A percentile compares a stretch with the other conserved stretches of the same genome.
Conservation (phyloP, 2,329 filamentous ascomycete genomes). For the Aureobasidium vineae region DNA sequence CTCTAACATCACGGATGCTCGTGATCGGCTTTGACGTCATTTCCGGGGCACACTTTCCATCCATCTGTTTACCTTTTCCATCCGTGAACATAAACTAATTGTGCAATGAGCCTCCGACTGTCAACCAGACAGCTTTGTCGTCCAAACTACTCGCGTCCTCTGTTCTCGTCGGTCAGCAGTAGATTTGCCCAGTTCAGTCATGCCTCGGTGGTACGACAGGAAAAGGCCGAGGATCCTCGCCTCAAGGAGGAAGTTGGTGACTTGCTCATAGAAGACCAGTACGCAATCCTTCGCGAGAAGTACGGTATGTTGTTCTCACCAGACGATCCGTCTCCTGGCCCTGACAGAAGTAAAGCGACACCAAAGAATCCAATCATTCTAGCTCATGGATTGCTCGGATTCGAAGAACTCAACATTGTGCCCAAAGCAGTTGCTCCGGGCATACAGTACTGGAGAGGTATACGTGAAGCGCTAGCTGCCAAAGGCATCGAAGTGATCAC, state of each 20-base stretch:
- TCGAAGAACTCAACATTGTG: conserved; percentile 57
- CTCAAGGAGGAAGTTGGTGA: conserved; percentile 5
- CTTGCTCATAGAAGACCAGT: conserved; percentile 58
- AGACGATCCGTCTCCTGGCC: no score
- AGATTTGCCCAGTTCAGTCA: conserved; percentile 8
- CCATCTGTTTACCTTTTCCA: conserved; percentile 4
- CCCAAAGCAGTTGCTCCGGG: conserved; percentile 48
- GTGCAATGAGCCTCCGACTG: conserved; percentile 20
- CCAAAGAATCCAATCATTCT: conserved; percentile 61
- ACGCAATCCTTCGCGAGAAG: conserved; percentile 56
- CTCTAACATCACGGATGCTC: not conserved
- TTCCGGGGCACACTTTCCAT: conserved; percentile 8
- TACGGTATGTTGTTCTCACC: conserved; percentile 49
- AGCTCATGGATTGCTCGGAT: conserved; percentile 65
- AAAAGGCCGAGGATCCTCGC: conserved; percentile 22
- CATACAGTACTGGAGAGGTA: conserved; percentile 64
- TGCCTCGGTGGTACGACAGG: not conserved
- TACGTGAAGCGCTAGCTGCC: conserved; percentile 56
- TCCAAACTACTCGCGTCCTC: not conserved
- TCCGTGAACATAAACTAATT: not conserved
- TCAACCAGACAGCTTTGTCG: not conserved
- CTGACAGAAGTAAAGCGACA: conserved; percentile 33
- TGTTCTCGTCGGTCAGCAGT: not conserved
- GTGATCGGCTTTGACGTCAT: conserved; percentile 22
- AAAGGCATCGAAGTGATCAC: conserved; percentile 62